Conservation (phyloP, 768 basidiomycete genomes). For the Boletus vermiculosoides region DNA sequence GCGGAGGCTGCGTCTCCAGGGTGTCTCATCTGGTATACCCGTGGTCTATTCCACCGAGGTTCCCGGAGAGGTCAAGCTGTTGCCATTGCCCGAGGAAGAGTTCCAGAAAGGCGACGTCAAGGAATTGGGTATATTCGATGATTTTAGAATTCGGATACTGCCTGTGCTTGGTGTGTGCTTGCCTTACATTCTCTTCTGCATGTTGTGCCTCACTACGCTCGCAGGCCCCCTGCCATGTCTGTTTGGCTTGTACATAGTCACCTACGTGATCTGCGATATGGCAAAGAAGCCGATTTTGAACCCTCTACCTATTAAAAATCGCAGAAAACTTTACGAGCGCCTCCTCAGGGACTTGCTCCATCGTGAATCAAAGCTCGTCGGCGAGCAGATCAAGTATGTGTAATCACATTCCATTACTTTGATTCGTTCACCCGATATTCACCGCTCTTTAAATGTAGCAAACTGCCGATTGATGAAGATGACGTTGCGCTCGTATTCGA, state of each 20-base stretch:
- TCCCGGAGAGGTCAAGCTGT: conserved; percentile 80
- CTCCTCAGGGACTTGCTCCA: conserved; percentile 74
- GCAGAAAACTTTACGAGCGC: conserved; percentile 79
- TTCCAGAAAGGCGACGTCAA: conserved; percentile 86
- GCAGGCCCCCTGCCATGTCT: conserved; percentile 72
- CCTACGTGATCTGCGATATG: conserved; percentile 83
- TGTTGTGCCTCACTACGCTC: neutral
- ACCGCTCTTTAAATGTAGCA: conserved; percentile 41
- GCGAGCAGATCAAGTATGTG: conserved; percentile 58
- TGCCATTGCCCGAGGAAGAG: conserved; percentile 90
- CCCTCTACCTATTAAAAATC: conserved; percentile 82
- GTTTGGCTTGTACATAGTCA: conserved; percentile 88
- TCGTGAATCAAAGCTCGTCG: conserved; percentile 69
- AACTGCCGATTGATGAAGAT: conserved; percentile 76
- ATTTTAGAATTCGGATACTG: conserved; percentile 90
- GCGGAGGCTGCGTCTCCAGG: conserved; percentile 61
- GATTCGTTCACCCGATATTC: neutral
- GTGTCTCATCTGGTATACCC: conserved; percentile 67
- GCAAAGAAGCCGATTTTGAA: conserved; percentile 82
- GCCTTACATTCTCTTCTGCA: neutral
- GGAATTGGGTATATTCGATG: conserved; percentile 86
- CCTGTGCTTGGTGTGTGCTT: conserved; percentile 74
- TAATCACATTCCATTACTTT: neutral
- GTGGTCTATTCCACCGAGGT: conserved; percentile 97
- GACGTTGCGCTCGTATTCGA: conserved; percentile 86